Evolutionary conservation across 1,284 basidiomycete species (phyloP), one percentile per base, ranked within the genome.

Genomic region (Naganishia albida): DNA sequence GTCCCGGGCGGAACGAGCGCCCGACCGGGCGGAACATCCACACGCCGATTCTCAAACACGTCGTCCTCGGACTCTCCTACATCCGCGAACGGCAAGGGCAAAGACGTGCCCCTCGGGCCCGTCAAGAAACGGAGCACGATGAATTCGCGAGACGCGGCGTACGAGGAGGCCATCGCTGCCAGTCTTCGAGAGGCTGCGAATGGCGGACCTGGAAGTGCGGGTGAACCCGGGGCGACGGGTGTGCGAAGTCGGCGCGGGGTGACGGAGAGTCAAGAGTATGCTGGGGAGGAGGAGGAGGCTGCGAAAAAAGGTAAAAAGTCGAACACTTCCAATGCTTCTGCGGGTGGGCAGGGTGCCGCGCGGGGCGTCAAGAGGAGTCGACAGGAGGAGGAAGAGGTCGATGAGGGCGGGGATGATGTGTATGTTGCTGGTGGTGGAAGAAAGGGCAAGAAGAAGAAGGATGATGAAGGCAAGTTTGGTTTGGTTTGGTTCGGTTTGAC

Each of bases 121-220:
- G 68, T 86, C 40, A 95, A 93, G 80, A 86, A 91, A 67, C 84
- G 94, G 67, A 93, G 91, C 72, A 98, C 95, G 63, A 96, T 99
- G 93, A 99, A 98, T 77, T 94, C 91, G 73, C 84, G 94, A 65
- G 94, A 96, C 74, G 90, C 93, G 7, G 91, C 89, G 3, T 96
- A 95, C 75, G 93, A 96, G 74, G 91, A 94, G 76, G 89, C 87
- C 68, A 80, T 84, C 51, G 80, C 81, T 63, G 78, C 78, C 18
- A 77, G 75, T 69, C 65, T 72, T 46, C 64, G 65, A 18, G 77
- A 78, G 20, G 65, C 64, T 52, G 25, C 65, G 65, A 26, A 25
- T 8, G 39, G 28, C 8, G 68, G 86, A 85, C 18, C 86, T 86
- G 62, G 42, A 16, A 51, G 18, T 25, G 49, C 39, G 10, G 63